Conservation (phyloP, 1,139 yeast species). For the Diutina mesorugosa region DNA sequence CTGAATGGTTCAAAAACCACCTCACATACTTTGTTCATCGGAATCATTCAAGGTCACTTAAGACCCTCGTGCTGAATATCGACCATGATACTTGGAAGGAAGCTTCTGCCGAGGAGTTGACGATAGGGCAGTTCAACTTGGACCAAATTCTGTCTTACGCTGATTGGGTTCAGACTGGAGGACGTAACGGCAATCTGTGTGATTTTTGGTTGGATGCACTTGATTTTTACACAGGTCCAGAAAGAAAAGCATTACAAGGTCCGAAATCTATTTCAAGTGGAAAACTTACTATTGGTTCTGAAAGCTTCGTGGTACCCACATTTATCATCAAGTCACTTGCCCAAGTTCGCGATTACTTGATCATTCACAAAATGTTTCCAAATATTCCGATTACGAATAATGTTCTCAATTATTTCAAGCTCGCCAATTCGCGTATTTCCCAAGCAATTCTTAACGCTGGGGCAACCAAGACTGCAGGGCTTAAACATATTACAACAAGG, state of each 20-base stretch:
- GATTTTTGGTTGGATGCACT: conserved; percentile 35
- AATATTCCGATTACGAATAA: conserved; percentile 16
- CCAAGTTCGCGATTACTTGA: conserved; percentile 33
- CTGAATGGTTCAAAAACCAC: conserved; percentile 58
- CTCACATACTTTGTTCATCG: conserved; percentile 46
- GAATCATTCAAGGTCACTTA: conserved; percentile 40
- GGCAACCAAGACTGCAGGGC: conserved; percentile 64
- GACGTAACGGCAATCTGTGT: conserved; percentile 15
- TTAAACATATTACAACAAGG: conserved; percentile 64
- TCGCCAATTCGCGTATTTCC: conserved; percentile 42
- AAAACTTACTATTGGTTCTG: conserved; percentile 25
- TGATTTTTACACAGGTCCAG: conserved; percentile 9
- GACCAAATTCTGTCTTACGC: conserved; percentile 44
- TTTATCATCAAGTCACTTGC: conserved; percentile 22
- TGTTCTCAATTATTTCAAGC: conserved; percentile 36
- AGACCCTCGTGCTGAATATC: conserved; percentile 31
- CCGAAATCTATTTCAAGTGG: conserved; percentile 7
- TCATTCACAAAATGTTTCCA: conserved; percentile 37
- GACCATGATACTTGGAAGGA: conserved; percentile 80
- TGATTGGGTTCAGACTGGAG: conserved; percentile 24
- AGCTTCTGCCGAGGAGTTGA: conserved; percentile 11
- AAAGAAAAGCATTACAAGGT: conserved; percentile 1
- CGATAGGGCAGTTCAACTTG: conserved; percentile 35
- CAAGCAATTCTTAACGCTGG: conserved; percentile 67
- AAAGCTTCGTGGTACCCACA: conserved; percentile 30